Base-by-base conservation (phyloP, 768 basidiomycete species). In the Kwoniella sp. region DNA sequence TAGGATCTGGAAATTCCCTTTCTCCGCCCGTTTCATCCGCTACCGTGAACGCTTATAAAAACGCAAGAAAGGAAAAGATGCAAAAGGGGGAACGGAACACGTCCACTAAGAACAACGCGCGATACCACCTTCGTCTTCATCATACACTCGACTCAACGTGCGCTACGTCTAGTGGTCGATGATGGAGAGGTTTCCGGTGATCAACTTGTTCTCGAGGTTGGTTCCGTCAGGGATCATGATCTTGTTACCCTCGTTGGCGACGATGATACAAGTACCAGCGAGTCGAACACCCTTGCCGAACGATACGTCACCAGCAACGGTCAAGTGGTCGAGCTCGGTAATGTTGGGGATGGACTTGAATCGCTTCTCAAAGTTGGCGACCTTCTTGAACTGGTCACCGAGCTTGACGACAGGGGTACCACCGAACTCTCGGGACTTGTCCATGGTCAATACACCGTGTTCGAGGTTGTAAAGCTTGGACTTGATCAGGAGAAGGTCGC, bases 341-440 rank as follows among this genome's bases (percentile, higher is more conserved):
- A 96, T 90, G 75, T 86, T 86, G 29, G 93, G 93, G 72, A 95
- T 93, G 25, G 88, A 90, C 85, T 91, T 90, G 87, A 97, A 95
- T 53, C 92, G 88, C 80, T 91, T 90, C 83, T 93, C 90, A 85
- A 95, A 95, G 78, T 91, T 77, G 25, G 77, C 73, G 59, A 90
- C 90, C 86, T 91, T 94, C 85, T 94, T 96, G 87, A 98, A 96
- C 79, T 90, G 90, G 80, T 93, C 91, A 49, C 93, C 92, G 53
- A 96, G 86, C 83, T 96, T 96, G 85, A 97, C 90, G 53, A 95
- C 92, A n/a, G 93, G 95, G 26, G 91, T 83, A 21, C 77, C 77
- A 55, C 73, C 74, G 68, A 78, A 77, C 50, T 80, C 73, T 68
- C 79, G 57, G 21, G 76, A 70, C 25, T 75, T 71, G 77, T 78